A percentile compares a stretch with the other conserved stretches of the same genome.
Evolutionary conservation across 1,139 yeast genomes (phyloP).

Genomic region (Protomyces inundatus): DNA sequence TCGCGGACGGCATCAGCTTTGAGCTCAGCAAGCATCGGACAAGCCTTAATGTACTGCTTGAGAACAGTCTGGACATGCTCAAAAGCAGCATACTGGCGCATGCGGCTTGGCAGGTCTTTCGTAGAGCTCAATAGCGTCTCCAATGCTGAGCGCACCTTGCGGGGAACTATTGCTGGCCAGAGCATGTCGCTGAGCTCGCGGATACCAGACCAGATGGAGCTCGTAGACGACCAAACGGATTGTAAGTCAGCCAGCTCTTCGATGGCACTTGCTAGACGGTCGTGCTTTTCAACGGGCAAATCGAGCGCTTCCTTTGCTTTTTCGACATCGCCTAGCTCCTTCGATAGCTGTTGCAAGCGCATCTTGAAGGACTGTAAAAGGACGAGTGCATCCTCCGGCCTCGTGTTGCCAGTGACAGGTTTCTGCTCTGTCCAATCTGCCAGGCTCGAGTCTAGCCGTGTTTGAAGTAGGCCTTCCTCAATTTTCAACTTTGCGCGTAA

Average conservation of each 20-base stretch:
- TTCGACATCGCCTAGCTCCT: conserved; percentile 38
- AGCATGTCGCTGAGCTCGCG: conserved; percentile 44
- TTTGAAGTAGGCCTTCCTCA: conserved; percentile 41
- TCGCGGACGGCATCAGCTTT: conserved; percentile 55
- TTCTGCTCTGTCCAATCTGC: conserved; percentile 50
- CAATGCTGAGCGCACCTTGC: conserved; percentile 48
- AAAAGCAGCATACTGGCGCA: conserved; percentile 67
- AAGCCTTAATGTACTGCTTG: conserved; percentile 43
- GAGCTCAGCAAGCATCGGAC: conserved; percentile 48
- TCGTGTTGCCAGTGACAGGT: conserved; percentile 47
- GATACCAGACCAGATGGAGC: conserved; percentile 52
- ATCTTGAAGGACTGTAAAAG: conserved; percentile 46
- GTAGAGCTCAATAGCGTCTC: conserved; percentile 50
- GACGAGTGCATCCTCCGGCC: conserved; percentile 51
- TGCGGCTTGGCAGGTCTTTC: conserved; percentile 52
- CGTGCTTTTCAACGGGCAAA: conserved; percentile 40
- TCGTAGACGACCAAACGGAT: conserved; percentile 63
- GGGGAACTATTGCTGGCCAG: conserved; percentile 53
- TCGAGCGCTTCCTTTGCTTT: conserved; percentile 47
- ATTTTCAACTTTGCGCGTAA: conserved; percentile 29
- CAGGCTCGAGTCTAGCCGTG: conserved; percentile 42
- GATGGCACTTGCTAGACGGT: conserved; percentile 39
- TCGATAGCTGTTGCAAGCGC: conserved; percentile 35
- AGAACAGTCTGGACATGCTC: conserved; percentile 52
- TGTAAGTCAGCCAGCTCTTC: conserved; percentile 57